Base-by-base conservation (phyloP, 1,284 basidiomycete genomes). In the Fistulina hepatica region DNA sequence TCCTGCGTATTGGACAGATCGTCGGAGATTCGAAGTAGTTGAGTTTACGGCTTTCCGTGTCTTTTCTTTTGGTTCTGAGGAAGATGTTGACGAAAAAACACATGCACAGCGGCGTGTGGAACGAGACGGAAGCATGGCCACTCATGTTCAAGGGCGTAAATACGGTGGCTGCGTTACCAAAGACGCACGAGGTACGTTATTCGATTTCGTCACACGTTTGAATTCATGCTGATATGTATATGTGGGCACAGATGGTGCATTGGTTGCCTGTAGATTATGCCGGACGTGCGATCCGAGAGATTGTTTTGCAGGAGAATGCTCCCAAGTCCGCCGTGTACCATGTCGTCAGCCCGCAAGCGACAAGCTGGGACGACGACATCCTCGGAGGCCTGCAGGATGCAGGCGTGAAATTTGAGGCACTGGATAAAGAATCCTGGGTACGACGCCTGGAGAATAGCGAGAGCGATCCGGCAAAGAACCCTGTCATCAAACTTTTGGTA, bases 241-340 rank as follows among this genome's bases (percentile, higher is more conserved):
- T 13, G 12, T n/a, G n/a, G n/a, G n/a, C n/a, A 19, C 28, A 67
- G 60, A 48, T 53, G 20, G 58, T 64, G 2, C 65, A 67, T 9
- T 80, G 75, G 76, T 57, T 79, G 2, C 73, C 73, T 0, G 70
- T 77, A 32, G 65, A 79, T 52, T 57, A 61, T 32, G 74, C 75
- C 0, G 76, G 65, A 1, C 52, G 56, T 20, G 61, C 64, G 6
- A 68, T 79, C 40, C 47, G 61, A 23, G 72, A 78, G 37, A 57
- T 78, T 32, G 56, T 67, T 5, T 47, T 58, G 4, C 40, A 41
- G 1, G 34, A 13, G 20, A 21, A 36, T 11, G 19, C 28, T 2
- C 34, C 37, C 5, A 42, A 47, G 21, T 55, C 36, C 9, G 44
- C 48, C 6, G 63, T 73, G 1, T 73, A 67, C 49, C 69, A 75